phyloP scores from a whole-genome alignment of 1,284 basidiomycete species.

The Veloboletus limbatus region DNA sequence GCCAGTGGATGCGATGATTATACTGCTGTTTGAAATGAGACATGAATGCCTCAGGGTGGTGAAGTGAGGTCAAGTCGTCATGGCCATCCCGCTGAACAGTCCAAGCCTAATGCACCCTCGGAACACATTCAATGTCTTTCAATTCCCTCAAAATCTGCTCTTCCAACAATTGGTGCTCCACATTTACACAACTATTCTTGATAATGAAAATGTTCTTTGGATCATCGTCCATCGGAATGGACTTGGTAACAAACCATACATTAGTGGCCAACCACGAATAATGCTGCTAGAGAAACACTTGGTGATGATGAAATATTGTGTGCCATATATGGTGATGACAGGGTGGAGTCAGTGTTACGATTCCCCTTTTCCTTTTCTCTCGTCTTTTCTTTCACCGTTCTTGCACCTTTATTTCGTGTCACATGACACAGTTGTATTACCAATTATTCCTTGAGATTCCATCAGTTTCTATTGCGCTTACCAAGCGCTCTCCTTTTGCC shows the following conservation, averaged over 20 bases:
- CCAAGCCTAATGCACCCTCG: neutral
- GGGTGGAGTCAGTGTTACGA: too few relatives aligned
- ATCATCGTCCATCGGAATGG: neutral
- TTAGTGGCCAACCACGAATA: neutral
- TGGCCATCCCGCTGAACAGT: neutral
- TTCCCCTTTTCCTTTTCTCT: too few relatives aligned
- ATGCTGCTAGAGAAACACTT: neutral
- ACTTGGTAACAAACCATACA: neutral
- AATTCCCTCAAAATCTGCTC: neutral
- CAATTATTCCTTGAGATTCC: too few relatives aligned
- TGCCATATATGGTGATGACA: neutral
- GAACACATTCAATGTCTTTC: neutral
- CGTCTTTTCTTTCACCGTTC: too few relatives aligned
- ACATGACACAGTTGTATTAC: too few relatives aligned
- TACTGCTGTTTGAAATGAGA: neutral
- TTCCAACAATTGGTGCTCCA: neutral
- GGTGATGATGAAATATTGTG: neutral
- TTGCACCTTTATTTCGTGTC: too few relatives aligned
- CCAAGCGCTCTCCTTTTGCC: too few relatives aligned
- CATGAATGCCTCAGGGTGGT: neutral
- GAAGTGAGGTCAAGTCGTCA: neutral
- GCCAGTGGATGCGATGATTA: neutral
- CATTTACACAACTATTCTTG: neutral
- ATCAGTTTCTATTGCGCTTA: too few relatives aligned
- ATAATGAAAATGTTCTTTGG: neutral